Evolutionary conservation across 352 stramenopile species (phyloP), one percentile per base, ranked within the genome.

Genomic region (Phytophthora idaei): DNA sequence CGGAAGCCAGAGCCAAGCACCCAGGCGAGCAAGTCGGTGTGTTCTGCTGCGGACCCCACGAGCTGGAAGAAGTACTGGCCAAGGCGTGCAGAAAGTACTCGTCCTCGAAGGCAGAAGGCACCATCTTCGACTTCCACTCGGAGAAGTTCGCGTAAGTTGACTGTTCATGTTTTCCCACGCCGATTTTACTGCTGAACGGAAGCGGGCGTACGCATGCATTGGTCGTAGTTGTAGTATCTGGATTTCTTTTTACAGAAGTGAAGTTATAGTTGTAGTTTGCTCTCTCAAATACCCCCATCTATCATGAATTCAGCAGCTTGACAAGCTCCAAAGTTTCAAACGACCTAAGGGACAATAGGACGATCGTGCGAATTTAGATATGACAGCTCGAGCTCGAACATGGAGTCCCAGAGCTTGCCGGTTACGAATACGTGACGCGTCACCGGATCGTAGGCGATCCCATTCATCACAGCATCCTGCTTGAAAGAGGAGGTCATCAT

Each of bases 391-490:
- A 95, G 66, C 65, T 95, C 85, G 44, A 93, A 93, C 54, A 95
- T 88, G 42, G 83, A 91, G 66, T 93, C 84, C 87, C 87, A 95
- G 36, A 94, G 71, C 57, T 95, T 95, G 12, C 87, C 87, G 1
- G 85, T 95, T 36, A 94, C 41, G 37, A 85, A 95, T 32, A 95
- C 58, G 53, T 92, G 83, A 31, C 73, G 59, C 29, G 69, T 88
- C 14, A 57, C 53, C 0, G 83, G 78, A 54, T 96, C 77, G 52
- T 84, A 94, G 12, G 89, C 90, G 54, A 97, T 96, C 61, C 90
- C 90, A 69, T 97, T 97, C 80, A 97, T 93, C 47, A 97, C 90
- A 10, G 89, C 87, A 15, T 96, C 87, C 6, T 52, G 51, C 28
- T 76, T 73, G 32, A 72, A 75, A 12, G 60, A 64, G 1, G 70